phyloP scores from a whole-genome alignment of 2,329 filamentous ascomycete genomes.

The Ophiostoma perfectum region DNA sequence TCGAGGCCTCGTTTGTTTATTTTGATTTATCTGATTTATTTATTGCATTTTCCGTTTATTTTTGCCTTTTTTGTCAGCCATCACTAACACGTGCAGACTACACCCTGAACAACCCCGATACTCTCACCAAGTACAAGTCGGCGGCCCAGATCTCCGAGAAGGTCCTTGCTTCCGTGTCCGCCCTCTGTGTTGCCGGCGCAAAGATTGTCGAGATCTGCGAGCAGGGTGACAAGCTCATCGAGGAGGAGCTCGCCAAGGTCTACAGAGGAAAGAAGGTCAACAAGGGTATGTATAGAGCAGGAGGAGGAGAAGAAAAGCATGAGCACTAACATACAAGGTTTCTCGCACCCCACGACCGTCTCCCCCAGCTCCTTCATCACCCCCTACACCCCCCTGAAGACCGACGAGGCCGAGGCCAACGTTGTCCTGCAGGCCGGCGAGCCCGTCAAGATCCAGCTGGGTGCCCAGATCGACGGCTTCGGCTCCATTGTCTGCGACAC shows the following conservation, averaged over 20 bases:
- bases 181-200: slow-evolving; percentile 71
- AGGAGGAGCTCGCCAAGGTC: slow-evolving; percentile 90
- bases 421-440: slow-evolving; percentile 77
- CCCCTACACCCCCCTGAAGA: slow-evolving; percentile 86
- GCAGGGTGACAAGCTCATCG: slow-evolving; percentile 89
- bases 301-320: no score
- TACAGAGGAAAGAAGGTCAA: slow-evolving; percentile 96
- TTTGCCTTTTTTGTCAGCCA: no score
- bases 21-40: background rate
- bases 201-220: slow-evolving; percentile 94
- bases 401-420: slow-evolving; percentile 79
- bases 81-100: slow-evolving; percentile 57
- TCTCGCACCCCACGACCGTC: slow-evolving; percentile 89
- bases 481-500: slow-evolving; percentile 95
- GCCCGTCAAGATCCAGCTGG: slow-evolving; percentile 95
- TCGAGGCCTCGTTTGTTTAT: background rate
- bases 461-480: slow-evolving; percentile 93
- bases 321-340: slow-evolving; percentile 48
- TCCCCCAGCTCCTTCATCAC: slow-evolving; percentile 93
- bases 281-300: slow-evolving; percentile 60
- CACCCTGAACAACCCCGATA: slow-evolving; percentile 84
- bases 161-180: slow-evolving; percentile 78
- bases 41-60: background rate
- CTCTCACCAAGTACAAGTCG: slow-evolving; percentile 98
- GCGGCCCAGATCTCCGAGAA: slow-evolving; percentile 93